Conservation (phyloP, 306 rosid genomes). For the Acacia melanoxylon region DNA sequence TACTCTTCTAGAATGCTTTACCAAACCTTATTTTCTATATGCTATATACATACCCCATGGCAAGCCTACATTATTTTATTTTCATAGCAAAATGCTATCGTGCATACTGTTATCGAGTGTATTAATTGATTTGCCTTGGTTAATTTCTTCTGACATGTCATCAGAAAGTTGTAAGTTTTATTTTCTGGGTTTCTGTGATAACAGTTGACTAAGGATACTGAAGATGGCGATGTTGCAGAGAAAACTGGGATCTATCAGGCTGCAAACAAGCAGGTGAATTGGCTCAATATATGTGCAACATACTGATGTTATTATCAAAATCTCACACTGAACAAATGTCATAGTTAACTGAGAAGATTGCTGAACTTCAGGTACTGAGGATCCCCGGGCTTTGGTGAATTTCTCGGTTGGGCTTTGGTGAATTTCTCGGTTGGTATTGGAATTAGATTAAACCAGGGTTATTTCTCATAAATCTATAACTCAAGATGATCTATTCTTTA, state of each 20-base stretch:
- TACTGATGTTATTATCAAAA: conserved; percentile 45
- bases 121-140: neutral
- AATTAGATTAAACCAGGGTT: neutral
- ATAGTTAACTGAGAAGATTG: conserved; percentile 56
- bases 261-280: conserved; percentile 93
- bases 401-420: neutral
- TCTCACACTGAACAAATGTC: conserved; percentile 67
- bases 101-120: neutral
- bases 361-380: conserved; percentile 56
- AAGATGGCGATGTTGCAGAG: conserved; percentile 74
- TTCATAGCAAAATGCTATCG: neutral
- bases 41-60: neutral
- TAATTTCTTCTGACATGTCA: neutral
- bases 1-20: conserved; percentile 13
- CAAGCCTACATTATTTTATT: neutral
- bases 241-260: conserved; percentile 75
- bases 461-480: neutral
- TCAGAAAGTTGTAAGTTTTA: conserved; percentile 16
- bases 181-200: conserved; percentile 32
- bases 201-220: conserved; percentile 76
- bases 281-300: conserved; percentile 4
- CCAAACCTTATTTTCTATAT: neutral
- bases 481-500: neutral
- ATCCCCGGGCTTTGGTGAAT: too few species aligned
- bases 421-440: neutral